Conservation (phyloP, 768 basidiomycete genomes). For the Russula dissimulans region DNA sequence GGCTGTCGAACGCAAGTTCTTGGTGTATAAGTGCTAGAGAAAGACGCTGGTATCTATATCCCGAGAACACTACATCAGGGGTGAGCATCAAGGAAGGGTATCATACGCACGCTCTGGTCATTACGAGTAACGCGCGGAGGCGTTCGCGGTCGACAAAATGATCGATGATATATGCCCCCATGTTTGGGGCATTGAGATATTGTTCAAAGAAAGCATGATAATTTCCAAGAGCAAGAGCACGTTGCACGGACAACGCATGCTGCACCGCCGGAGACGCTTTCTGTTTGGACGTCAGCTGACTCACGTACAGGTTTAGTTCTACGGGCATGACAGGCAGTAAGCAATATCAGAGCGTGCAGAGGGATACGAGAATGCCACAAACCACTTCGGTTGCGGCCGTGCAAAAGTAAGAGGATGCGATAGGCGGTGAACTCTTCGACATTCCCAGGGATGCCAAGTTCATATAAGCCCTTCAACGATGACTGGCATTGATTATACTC, state of each 20-base stretch:
- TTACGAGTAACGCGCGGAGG: constrained; percentile 74
- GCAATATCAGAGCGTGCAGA: not conserved
- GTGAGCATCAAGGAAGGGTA: constrained; percentile 1
- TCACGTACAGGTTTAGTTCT: constrained; percentile 96
- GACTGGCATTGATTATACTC: constrained; percentile 99
- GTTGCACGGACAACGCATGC: constrained; percentile 86
- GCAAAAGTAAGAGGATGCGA: constrained; percentile 90
- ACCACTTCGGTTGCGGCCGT: constrained; percentile 93
- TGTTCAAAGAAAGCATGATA: constrained; percentile 88
- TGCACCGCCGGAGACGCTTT: constrained; percentile 70
- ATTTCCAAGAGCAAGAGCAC: constrained; percentile 84
- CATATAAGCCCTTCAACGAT: constrained; percentile 81
- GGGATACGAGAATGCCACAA: constrained; percentile 23
- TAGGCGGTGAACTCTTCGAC: constrained; percentile 96
- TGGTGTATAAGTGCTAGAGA: constrained; percentile 67
- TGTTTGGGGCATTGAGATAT: constrained; percentile 80
- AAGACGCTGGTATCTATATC: constrained; percentile 69
- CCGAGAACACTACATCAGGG: not conserved
- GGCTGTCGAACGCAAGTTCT: constrained; percentile 76
- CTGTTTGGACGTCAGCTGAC: constrained; percentile 92
- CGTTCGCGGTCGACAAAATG: constrained; percentile 93
- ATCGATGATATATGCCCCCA: constrained; percentile 99
- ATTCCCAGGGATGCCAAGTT: constrained; percentile 85
- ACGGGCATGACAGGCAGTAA: constrained; percentile 8
- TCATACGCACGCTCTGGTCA: constrained; percentile 80